Conservation (phyloP, 495 filamentous ascomycete genomes). For the Chaetomium cochliodes region DNA sequence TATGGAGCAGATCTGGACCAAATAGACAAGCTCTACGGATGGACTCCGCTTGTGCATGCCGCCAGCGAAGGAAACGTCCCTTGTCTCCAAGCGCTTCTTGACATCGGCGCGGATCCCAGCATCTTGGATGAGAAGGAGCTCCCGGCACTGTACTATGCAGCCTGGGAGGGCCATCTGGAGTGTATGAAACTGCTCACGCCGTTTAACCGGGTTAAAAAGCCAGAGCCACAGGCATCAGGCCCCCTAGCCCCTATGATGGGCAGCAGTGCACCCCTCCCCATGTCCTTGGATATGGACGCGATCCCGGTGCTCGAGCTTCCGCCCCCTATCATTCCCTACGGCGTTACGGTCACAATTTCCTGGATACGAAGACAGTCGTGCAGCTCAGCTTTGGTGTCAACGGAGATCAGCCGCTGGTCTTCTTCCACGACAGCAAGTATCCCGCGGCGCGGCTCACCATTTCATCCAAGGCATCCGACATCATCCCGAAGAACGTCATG, state of each 20-base stretch:
- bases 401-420: constrained; percentile 68
- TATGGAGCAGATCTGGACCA: constrained; percentile 93
- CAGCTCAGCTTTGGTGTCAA: constrained; percentile 81
- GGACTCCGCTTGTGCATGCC: constrained; percentile 95
- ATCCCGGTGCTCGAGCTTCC: constrained; percentile 92
- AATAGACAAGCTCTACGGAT: constrained; percentile 90
- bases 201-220: constrained; percentile 39
- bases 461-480: constrained; percentile 89
- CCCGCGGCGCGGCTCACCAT: constrained; percentile 94
- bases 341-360: constrained; percentile 95
- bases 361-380: constrained; percentile 93
- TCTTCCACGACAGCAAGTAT: constrained; percentile 94
- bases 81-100: constrained; percentile 75
- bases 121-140: constrained; percentile 88
- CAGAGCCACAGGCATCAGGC: constrained; percentile 33
- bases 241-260: constrained; percentile 42
- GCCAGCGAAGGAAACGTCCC: constrained; percentile 93
- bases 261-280: constrained; percentile 56
- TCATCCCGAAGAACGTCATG: constrained; percentile 92
- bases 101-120: constrained; percentile 68
- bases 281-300: constrained; percentile 73
- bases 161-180: constrained; percentile 94
- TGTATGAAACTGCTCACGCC: constrained; percentile 86
- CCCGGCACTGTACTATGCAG: constrained; percentile 96
- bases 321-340: constrained; percentile 93